Base-by-base conservation (phyloP, 148 eudicot genomes). In the Arbutus unedo region DNA sequence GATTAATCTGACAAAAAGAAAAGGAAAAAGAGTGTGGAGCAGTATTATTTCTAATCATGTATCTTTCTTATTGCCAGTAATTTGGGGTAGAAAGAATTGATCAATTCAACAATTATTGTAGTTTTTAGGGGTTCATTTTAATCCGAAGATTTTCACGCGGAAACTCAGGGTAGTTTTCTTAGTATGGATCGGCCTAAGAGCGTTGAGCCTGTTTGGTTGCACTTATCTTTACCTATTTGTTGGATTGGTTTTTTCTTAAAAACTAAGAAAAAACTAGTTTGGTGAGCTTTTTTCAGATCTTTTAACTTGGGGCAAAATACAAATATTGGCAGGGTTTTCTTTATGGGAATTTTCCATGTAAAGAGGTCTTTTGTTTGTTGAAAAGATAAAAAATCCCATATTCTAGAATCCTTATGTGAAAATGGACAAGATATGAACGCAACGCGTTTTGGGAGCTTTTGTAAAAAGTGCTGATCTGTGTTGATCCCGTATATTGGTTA, bases 401-500 rank as follows among this genome's bases (percentile, higher is more conserved):
- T 66, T 25, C 71, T 25, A 5, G 15, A 11, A 31, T 10, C 41
- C 31, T 10, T 13, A 5, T n/a, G 48, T 21, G 25, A 44, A 71
- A 44, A 38, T 71, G n/a, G 19, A 71, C 6, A 6, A 50, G 49
- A 21, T 48, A 74, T 9, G 60, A 76, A 64, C 9, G 0, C 10
- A 31, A 31, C 38, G 38, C 38, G 57, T 77, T 6, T 15, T 18
- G 43, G 79, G 38, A 54, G 38, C 3, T 54, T 77, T 43, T 55
- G 21, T 8, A 13, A 25, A 78, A 47, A 49, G 62, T 48, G 6
- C 8, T 74, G 79, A 60, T 48, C 18, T 72, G 48, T 18, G 53
- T 38, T 56, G n/a, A 13, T 78, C 67, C 6, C 79, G 49, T 50
- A 15, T 67, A 56, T 53, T 81, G 82, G 74, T 77, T 80, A 93